phyloP scores from a whole-genome alignment of 2,329 filamentous ascomycete species.

The Penicillium sp. region DNA sequence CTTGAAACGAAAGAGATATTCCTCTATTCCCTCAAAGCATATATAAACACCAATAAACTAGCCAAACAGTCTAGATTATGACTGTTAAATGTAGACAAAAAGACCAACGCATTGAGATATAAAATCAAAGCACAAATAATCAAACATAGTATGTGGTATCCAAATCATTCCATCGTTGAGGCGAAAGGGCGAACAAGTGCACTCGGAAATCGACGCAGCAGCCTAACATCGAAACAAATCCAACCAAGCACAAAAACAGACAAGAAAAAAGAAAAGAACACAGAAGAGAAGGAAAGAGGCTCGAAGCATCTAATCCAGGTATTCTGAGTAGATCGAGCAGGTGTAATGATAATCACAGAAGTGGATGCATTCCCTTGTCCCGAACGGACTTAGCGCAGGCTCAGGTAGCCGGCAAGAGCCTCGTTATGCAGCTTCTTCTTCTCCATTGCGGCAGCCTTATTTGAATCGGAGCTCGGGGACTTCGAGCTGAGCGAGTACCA shows the following conservation, averaged over 20 bases:
- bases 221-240: neutral
- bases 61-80: neutral
- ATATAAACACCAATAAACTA: neutral
- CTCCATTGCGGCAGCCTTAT: neutral
- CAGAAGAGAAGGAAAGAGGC: neutral
- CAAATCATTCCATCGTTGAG: constrained; percentile 12
- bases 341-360: neutral
- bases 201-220: neutral
- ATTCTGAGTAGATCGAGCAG: neutral
- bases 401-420: constrained; percentile 19
- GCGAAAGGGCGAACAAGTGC: neutral
- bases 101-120: neutral
- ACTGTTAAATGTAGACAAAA: neutral
- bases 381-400: constrained; percentile 15
- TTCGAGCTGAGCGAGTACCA: constrained; percentile 17
- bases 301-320: neutral
- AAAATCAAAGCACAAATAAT: neutral
- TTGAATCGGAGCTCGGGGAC: neutral
- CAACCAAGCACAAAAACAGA: neutral
- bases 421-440: constrained; percentile 16
- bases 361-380: neutral
- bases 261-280: neutral
- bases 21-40: neutral
- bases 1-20: neutral
- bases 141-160: constrained; percentile 3